Evolutionary conservation across 768 basidiomycete genomes (phyloP), one percentile per base, ranked within the genome.

Genomic region (Grammothele lineata): DNA sequence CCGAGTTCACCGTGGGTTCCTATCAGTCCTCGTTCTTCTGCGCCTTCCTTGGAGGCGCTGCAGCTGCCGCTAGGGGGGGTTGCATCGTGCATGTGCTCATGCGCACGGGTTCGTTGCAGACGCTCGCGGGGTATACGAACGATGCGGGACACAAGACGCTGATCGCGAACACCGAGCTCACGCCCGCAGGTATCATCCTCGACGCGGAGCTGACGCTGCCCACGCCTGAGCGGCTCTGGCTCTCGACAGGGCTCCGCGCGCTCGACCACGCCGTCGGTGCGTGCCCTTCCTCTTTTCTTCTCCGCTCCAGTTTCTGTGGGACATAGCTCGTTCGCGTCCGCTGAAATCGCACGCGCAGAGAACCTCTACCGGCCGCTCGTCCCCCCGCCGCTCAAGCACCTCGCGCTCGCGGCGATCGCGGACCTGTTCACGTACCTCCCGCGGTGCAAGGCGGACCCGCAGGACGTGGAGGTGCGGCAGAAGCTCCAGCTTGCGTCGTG

Each of bases 211-310:
- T 89, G 35, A 85, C 87, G 0, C 64, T 87, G 34, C 63, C 71
- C 3, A 91, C 89, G 0, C 88, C 88, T 4, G 82, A 84, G 49
- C 72, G 79, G 38, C 73, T 90, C 34, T 90, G 87, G 85, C 63
- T 90, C 30, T 89, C 87, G 14, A 86, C 86, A 7, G 89, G 87
- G 5, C 73, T 92, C 45, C 78, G 87, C 37, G 79, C 89, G 1
- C 67, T 91, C n/a, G 88, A 92, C 62, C 88, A 91, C 61, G 79
- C 85, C 23, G 78, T 90, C 44, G 84, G 85, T 79, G 56, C 56
- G 77, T 25, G 7, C 40, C 6, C 17, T 34, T 3, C 12, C 17
- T 34, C 35, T 34, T 14, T 4, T 18, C n/a, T n/a, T n/a, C n/a
- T n/a, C n/a, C n/a, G n/a, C n/a, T n/a, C n/a, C n/a, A n/a, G n/a